Base-by-base conservation (phyloP, 805 yeast species). In the Candida verbasci region DNA sequence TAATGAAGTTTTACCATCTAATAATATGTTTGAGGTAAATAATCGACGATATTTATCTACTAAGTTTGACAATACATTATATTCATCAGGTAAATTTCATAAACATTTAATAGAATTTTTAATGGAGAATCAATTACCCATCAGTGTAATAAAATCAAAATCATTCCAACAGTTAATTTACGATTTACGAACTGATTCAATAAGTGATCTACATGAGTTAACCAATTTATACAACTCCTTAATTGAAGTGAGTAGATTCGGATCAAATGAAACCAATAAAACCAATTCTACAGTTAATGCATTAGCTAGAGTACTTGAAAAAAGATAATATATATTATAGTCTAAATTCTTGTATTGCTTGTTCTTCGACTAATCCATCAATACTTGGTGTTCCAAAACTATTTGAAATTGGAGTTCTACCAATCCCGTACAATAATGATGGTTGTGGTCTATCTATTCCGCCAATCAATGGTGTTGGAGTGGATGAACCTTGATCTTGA, bases 131-230 rank as follows among this genome's bases (percentile, higher is more conserved):
- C 73, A 72, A 47, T 53, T 76, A 9, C 65, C 76, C 0, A 62
- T 74, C 21, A 58, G 56, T 16, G 65, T 68, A 8, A 68, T 74
- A n/a, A 70, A 69, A 51, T 67, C 76, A 34, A 68, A 60, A 16
- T 61, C 76, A 7, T 76, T 76, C 46, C 72, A 70, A 48, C 79
- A 75, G 43, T 48, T 76, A 28, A 57, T 76, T 11, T 68, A 65
- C 45, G 76, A 76, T 29, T 57, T 76, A 41, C 59, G 73, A 35
- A 70, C 77, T 0, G 74, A 67, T 22, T 65, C 75, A 1, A 55
- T 75, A 3, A 42, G 50, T 2, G 80, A 74, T 41, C 53, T 76
- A 43, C 52, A 60, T 29, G 79, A 73, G 37, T 52, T 76, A 42
- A 65, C 73, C 6, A 57, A 58, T 18, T 50, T 72, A 24, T 73